A percentile compares a stretch with the other conserved stretches of the same genome.
Conservation (phyloP, 305 asterid species). For the Fraxinus latifolia region DNA sequence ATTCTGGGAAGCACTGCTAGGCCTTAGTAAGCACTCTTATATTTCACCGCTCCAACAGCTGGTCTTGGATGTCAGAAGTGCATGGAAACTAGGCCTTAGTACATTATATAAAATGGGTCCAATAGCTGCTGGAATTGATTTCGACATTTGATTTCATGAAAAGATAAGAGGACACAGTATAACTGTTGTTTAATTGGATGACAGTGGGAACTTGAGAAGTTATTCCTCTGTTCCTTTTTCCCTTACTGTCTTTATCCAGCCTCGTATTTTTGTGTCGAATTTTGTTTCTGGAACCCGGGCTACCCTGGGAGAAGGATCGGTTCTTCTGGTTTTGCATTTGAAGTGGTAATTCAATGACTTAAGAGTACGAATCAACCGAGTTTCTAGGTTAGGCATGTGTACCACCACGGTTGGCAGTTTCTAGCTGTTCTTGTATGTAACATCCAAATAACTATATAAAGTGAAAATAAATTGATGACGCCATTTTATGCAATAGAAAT, state of each 20-base stretch:
- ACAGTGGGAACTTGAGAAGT: background rate
- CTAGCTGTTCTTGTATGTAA: background rate
- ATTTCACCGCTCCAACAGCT: background rate
- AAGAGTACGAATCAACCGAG: background rate
- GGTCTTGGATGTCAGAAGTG: background rate
- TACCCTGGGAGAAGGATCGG: background rate
- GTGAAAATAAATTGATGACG: background rate
- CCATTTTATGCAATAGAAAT: background rate
- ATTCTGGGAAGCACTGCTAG: background rate
- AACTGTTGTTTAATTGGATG: background rate
- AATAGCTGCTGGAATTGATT: background rate
- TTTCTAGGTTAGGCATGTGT: background rate
- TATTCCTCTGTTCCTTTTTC: background rate
- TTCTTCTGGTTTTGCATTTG: background rate
- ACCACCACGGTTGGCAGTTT: background rate
- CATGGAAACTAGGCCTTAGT: background rate
- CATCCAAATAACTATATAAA: background rate
- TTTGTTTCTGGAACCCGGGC: background rate
- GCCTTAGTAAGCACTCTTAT: background rate
- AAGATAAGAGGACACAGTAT: background rate
- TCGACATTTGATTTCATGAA: background rate
- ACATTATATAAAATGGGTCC: background rate
- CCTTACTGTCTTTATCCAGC: background rate
- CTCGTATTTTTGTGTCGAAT: background rate
- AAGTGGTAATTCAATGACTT: background rate